Evolutionary conservation across 441 rosid genomes (phyloP).

Genomic region (Erysimum cheiri): DNA sequence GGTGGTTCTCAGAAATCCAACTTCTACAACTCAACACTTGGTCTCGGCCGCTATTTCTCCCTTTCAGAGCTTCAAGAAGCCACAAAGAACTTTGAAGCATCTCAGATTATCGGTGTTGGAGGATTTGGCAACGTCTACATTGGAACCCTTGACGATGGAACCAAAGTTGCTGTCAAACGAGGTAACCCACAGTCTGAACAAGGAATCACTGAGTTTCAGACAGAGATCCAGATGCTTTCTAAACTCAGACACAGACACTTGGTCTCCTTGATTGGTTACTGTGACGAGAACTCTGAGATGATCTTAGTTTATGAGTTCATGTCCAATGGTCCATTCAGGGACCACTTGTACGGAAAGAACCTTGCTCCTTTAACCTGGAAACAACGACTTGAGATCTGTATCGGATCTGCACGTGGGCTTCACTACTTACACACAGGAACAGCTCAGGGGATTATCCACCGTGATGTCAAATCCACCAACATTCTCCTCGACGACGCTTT

Average conservation of each 20-base stretch:
- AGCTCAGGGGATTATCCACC: conserved; percentile 84
- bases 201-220: conserved; percentile 86
- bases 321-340: conserved; percentile 87
- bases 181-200: conserved; percentile 95
- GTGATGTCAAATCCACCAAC: conserved; percentile 89
- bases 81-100: conserved; percentile 72
- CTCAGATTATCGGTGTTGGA: conserved; percentile 78
- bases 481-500: conserved; percentile 81
- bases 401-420: conserved; percentile 84
- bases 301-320: conserved; percentile 90
- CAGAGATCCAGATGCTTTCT: conserved; percentile 92
- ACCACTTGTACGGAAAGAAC: conserved; percentile 81
- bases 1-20: conserved; percentile 69
- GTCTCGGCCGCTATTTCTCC: conserved; percentile 82
- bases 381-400: conserved; percentile 81
- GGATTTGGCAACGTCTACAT: conserved; percentile 91
- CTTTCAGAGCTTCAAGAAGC: conserved; percentile 80
- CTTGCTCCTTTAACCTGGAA: conserved; percentile 76
- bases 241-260: conserved; percentile 90
- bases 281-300: conserved; percentile 88
- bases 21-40: conserved; percentile 61
- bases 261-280: conserved; percentile 87
- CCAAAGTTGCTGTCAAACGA: conserved; percentile 85
- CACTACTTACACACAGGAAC: conserved; percentile 92
- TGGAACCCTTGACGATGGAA: conserved; percentile 72